Conservation (phyloP, 495 filamentous ascomycete genomes). For the Aspergillus egyptiacus region DNA sequence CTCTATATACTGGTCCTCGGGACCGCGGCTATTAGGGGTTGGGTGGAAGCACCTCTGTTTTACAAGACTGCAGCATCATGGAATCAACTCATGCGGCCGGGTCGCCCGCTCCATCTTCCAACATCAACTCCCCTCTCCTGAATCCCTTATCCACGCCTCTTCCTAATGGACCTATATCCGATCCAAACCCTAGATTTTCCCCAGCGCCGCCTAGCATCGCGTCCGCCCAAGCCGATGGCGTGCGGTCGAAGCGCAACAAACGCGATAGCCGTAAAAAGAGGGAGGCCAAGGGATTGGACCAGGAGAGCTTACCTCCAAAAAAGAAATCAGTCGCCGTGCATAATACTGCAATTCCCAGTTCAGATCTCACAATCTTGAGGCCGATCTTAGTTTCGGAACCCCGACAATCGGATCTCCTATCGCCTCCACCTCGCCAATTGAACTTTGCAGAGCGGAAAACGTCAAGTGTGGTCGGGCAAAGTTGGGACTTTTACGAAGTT, state of each 20-base stretch:
- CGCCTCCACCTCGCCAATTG: conserved; percentile 39
- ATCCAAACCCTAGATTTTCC: conserved; percentile 34
- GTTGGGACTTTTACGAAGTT: conserved; percentile 42
- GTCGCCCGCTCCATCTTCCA: conserved; percentile 40
- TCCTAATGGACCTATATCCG: conserved; percentile 27
- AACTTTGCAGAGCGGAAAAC: conserved; percentile 34
- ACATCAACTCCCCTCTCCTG: conserved; percentile 39
- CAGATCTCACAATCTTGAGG: conserved; percentile 27
- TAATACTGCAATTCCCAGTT: conserved; percentile 29
- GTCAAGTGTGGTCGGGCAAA: conserved; percentile 30
- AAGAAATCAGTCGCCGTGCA: conserved; percentile 31
- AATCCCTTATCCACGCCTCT: conserved; percentile 26
- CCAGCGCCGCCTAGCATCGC: conserved; percentile 31
- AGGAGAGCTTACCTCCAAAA: conserved; percentile 33
- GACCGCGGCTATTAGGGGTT: too few relatives aligned
- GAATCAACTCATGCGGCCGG: conserved; percentile 33
- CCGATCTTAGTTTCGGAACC: conserved; percentile 35
- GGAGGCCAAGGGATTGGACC: conserved; percentile 58
- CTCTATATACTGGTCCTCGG: background rate
- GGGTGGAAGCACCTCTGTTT: background rate
- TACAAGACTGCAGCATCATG: conserved; percentile 20
- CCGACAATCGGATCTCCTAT: conserved; percentile 31
- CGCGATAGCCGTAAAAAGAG: conserved; percentile 62
- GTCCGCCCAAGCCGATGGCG: conserved; percentile 31
- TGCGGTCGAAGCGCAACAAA: conserved; percentile 42